Base-by-base conservation (phyloP, 352 stramenopile species). In the Pythium dissotocum region DNA sequence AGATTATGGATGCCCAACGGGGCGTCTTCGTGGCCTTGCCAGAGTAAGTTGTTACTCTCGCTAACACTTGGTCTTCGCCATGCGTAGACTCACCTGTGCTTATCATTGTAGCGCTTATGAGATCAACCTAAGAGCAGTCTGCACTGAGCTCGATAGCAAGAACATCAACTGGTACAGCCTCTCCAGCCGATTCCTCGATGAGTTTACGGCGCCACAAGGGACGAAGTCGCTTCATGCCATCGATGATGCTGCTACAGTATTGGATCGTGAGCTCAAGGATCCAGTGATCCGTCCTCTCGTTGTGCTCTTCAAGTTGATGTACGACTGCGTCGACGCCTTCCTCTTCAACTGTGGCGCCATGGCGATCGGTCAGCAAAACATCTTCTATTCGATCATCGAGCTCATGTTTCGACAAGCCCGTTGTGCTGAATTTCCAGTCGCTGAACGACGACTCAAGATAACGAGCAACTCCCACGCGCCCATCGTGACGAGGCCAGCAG, bases 241-340 rank as follows among this genome's bases (percentile, higher is more conserved):
- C 5, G 38, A 68, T 9, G 58, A 75, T 51, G 62, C 68, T 12
- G 63, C 42, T 6, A 69, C 48, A 18, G 24, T 56, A 1, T 53
- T 76, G 2, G 46, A 76, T 55, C 58, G 57, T n/a, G 33, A 72
- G 18, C 60, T 65, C 26, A 35, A 40, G 0, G 61, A 74, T 55
- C 32, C 67, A 10, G 36, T 54, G 2, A 67, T 76, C 2, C 51
- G 49, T 21, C 67, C 61, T 30, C 57, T 77, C 8, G 66, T 85
- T 21, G 77, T 87, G 21, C 82, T 91, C 59, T 90, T 91, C 61
- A 82, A 78, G 70, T 91, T 94, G 53, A 91, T 89, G 85, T 94
- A 94, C 58, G 82, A 87, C 61, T 92, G 85, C 63, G 79, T 92
- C 38, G 85, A 94, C 54, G 63, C 75, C 26, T 89, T 94, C 55